Base-by-base conservation (phyloP, 495 filamentous ascomycete species). In the Penicillium malachiteum region DNA sequence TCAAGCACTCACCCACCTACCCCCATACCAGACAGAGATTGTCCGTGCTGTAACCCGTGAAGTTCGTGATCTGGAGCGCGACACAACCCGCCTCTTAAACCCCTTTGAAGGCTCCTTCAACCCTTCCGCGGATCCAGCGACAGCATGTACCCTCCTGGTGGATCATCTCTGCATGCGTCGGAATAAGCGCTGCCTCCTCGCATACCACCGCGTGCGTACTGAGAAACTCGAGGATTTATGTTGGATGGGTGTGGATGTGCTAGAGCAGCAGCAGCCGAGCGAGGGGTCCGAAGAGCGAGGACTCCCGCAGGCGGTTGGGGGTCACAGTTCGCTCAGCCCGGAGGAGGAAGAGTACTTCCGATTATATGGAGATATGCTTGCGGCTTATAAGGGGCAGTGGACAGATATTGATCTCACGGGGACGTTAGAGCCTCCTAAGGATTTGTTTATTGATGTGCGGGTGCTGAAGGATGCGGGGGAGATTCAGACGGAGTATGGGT, bases 401-500 rank as follows among this genome's bases (percentile, higher is more conserved):
- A 97, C 93, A 18, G 95, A 99, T 71, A 87, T 99, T 50, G 95
- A 99, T 72, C 75, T 99, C 52, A 97, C 94, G 12, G 95, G 95
- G 41, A 92, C 88, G 59, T 78, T 99, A 68, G 92, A 97, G 66
- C 95, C 95, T 34, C 94, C 95, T 32, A 85, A 82, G 66, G 95
- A 99, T 76, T 73, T 99, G 48, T 99, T 99, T 68, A 95, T 99
- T 68, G 95, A 99, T 72, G 95, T 99, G 48, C 78, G 95, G 51
- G 95, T 97, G 49, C 71, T 99, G 57, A 96, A 94, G 68, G 94
- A 99, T 77, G 95, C 93, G 41, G 95, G 95, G 21, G 94, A 97
- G 78, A 96, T 99, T 58, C 94, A 99, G 75, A 99, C 95, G 10
- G 95, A 99, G 77, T 99, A 97, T 71, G 95, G 95, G 91, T 97